A percentile compares a stretch with the other conserved stretches of the same genome.
phyloP scores from a whole-genome alignment of 352 stramenopile species.

The Globisporangium nunn region DNA sequence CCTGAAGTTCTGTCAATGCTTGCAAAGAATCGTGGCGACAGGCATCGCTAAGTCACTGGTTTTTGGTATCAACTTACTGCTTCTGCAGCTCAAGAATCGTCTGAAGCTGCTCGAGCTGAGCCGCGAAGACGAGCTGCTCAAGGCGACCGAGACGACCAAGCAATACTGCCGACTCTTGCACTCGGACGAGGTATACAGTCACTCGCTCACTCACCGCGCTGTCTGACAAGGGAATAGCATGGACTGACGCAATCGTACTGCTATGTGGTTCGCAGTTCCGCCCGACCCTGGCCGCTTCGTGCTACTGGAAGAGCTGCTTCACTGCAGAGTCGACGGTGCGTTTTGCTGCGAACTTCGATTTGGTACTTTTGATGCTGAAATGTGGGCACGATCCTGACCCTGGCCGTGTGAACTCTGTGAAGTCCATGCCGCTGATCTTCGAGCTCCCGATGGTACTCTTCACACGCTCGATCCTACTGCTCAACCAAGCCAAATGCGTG shows the following conservation, averaged over 20 bases:
- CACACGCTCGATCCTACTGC: constrained; percentile 18
- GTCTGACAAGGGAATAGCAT: neutral
- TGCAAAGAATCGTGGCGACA: neutral
- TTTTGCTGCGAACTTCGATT: neutral
- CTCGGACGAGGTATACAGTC: neutral
- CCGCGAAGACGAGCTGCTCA: constrained; percentile 10
- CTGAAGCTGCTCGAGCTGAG: constrained; percentile 11
- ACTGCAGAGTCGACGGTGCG: constrained; percentile 10
- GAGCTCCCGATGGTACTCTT: constrained; percentile 30
- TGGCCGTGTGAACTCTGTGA: neutral
- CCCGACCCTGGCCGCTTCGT: neutral
- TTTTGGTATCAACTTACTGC: neutral
- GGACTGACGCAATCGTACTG: neutral
- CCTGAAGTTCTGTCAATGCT: neutral
- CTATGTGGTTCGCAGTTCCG: constrained; percentile 1
- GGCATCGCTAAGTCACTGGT: neutral
- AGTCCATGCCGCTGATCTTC: constrained; percentile 24
- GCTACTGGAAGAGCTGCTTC: constrained; percentile 15
- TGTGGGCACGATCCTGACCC: neutral
- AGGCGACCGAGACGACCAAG: constrained; percentile 7
- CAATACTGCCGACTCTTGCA: constrained; percentile 8
- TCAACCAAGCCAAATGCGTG: constrained; percentile 18
- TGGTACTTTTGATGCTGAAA: neutral
- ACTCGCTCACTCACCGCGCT: neutral
- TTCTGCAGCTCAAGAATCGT: constrained; percentile 12